phyloP scores from a whole-genome alignment of 768 basidiomycete genomes.

The Pleurotus pulmonarius region DNA sequence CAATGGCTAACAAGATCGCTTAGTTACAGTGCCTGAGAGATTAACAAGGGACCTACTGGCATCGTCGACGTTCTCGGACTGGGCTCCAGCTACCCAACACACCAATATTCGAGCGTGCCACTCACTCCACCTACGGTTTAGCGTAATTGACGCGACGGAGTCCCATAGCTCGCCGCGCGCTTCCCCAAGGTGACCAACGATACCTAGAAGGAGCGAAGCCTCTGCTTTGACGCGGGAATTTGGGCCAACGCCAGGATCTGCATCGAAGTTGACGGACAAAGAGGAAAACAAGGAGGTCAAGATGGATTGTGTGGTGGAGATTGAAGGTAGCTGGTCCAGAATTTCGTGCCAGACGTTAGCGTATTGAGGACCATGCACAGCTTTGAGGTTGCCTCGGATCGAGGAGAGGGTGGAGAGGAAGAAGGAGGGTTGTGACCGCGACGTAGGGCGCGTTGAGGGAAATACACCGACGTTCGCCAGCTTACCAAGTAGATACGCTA shows the following conservation, averaged over 20 bases:
- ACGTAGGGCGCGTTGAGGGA: conserved; percentile 42
- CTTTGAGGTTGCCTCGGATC: conserved; percentile 39
- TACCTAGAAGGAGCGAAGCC: conserved; percentile 41
- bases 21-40: background rate
- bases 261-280: conserved; percentile 26
- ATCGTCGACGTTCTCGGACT: conserved; percentile 20
- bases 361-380: conserved; percentile 30
- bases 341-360: conserved; percentile 45
- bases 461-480: conserved; percentile 68
- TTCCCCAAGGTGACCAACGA: conserved; percentile 51
- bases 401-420: conserved; percentile 48
- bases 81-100: conserved; percentile 60
- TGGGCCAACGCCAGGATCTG: conserved; percentile 18
- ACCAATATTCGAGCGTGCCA: conserved; percentile 59
- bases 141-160: conserved; percentile 39
- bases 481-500: conserved; percentile 59
- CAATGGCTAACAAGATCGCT: conserved; percentile 4
- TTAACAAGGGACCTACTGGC: conserved; percentile 20
- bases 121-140: conserved; percentile 58
- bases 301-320: conserved; percentile 51
- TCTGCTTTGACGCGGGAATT: conserved; percentile 39
- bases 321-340: conserved; percentile 45
- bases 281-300: conserved; percentile 57
- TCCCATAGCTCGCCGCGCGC: conserved; percentile 52
- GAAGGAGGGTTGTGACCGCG: conserved; percentile 70